Conservation (phyloP, 352 stramenopile species). For the Globisporangium cylindrosporum region DNA sequence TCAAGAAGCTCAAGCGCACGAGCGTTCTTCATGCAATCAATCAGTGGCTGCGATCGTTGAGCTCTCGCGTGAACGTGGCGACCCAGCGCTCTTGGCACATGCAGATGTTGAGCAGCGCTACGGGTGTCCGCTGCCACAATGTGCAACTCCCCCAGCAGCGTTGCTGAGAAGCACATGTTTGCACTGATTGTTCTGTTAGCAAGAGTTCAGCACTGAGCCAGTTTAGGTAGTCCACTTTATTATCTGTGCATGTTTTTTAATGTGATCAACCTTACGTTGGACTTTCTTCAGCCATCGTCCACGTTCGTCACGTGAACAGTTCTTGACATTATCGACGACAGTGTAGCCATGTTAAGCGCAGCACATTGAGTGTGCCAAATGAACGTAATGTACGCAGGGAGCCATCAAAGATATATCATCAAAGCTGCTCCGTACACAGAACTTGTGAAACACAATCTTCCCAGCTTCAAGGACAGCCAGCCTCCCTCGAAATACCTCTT, state of each 20-base stretch:
- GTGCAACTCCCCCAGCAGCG: too few species aligned
- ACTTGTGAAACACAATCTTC: not conserved
- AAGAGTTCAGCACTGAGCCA: not conserved
- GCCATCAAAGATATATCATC: not conserved
- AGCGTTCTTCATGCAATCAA: not conserved
- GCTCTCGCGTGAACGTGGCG: not conserved
- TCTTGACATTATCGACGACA: not conserved
- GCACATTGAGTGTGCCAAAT: not conserved
- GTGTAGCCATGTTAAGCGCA: not conserved
- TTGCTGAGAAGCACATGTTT: not conserved
- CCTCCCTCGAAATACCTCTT: not conserved
- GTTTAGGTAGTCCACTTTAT: not conserved
- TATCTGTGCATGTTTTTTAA: not conserved
- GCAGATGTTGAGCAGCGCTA: not conserved
- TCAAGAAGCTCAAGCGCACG: not conserved
- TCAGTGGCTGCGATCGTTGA: not conserved
- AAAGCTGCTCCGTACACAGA: not conserved
- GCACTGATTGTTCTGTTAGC: too few species aligned
- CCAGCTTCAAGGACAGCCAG: not conserved
- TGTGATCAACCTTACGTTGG: too few species aligned
- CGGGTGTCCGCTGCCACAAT: not conserved
- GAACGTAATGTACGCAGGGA: not conserved
- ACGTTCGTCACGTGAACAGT: not conserved
- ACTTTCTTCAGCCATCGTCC: too few species aligned
- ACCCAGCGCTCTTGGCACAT: not conserved